phyloP scores from a whole-genome alignment of 768 basidiomycete genomes.

The Lanmaoa pseudosensibilis region DNA sequence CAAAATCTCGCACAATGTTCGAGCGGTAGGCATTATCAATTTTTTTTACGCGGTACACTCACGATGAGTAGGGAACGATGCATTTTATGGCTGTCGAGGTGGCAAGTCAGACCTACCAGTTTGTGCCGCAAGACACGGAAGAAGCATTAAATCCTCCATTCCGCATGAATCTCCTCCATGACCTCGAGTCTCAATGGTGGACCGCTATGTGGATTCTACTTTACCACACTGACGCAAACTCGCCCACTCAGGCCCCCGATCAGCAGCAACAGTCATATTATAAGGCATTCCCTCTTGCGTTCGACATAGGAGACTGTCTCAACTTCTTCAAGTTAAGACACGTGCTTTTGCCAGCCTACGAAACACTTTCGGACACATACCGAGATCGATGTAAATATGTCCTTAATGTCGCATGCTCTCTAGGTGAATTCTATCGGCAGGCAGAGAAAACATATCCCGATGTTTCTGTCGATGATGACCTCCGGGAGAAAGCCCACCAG shows the following conservation, averaged over 20 bases:
- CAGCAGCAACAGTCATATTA: too few species aligned
- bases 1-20: background rate
- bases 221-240: background rate
- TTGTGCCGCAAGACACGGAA: background rate
- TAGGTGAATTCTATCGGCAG: background rate
- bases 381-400: background rate
- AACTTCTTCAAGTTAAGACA: background rate
- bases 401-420: background rate
- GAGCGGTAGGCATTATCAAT: slow-evolving; percentile 3
- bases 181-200: slow-evolving; percentile 18
- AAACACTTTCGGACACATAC: background rate
- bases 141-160: background rate
- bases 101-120: background rate
- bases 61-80: slow-evolving; percentile 10
- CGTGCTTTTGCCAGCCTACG: background rate
- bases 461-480: background rate
- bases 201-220: slow-evolving; percentile 6
- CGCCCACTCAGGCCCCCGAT: too few species aligned
- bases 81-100: slow-evolving; percentile 17
- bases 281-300: background rate
- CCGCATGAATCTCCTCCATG: slow-evolving; percentile 16
- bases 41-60: background rate
- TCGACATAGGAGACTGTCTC: background rate
- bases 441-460: background rate
- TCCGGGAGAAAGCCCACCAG: background rate